Evolutionary conservation across 2,329 filamentous ascomycete species (phyloP).

Genomic region (Colletotrichum chrysophilum): DNA sequence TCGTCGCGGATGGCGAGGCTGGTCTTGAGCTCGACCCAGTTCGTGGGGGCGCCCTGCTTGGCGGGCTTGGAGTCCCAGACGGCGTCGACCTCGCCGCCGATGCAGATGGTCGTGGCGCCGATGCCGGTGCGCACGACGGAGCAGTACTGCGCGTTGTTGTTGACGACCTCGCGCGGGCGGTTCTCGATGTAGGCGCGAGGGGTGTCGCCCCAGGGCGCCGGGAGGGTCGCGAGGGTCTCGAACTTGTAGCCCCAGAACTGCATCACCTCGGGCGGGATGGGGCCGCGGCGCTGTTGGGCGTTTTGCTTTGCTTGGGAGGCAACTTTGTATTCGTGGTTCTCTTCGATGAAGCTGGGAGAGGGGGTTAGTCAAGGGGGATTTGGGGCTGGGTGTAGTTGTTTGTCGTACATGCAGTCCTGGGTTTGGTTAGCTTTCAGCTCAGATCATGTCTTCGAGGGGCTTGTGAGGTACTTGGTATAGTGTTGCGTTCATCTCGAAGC

Average conservation of each 20-base stretch:
- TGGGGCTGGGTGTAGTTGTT: not conserved
- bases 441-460: conserved; percentile 5
- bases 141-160: conserved; percentile 94
- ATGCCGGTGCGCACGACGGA: conserved; percentile 91
- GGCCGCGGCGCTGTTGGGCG: conserved; percentile 49
- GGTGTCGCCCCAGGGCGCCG: conserved; percentile 74
- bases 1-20: conserved; percentile 72
- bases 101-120: conserved; percentile 73
- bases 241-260: conserved; percentile 99
- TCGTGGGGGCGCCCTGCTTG: conserved; percentile 69
- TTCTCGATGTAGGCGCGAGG: conserved; percentile 79
- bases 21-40: conserved; percentile 97
- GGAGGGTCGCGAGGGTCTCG: conserved; percentile 81
- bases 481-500: conserved; percentile 96
- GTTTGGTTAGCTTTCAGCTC: conserved; percentile 21
- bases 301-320: conserved; percentile 64
- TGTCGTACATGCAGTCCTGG: conserved; percentile 60
- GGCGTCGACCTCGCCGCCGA: conserved; percentile 94
- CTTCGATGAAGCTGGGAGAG: conserved; percentile 84
- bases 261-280: conserved; percentile 78
- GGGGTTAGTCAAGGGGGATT: not conserved
- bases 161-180: conserved; percentile 74
- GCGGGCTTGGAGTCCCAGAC: conserved; percentile 85
- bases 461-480: conserved; percentile 74
- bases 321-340: conserved; percentile 79